Evolutionary conservation across 2,329 filamentous ascomycete genomes (phyloP).

Genomic region (Chalara sp.): DNA sequence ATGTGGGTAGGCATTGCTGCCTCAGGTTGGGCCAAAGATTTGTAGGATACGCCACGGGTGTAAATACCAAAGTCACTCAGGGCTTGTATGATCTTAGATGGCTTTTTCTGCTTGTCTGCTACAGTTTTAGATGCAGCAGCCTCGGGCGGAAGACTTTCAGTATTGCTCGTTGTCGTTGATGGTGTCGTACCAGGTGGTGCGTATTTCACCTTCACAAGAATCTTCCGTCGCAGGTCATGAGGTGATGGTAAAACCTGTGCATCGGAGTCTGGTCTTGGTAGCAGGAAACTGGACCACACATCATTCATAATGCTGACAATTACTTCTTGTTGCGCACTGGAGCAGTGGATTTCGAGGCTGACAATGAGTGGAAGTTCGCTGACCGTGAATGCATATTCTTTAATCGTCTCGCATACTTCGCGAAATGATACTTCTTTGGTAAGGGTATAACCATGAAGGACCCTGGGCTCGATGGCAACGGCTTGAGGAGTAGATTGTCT

Average conservation of each 20-base stretch:
- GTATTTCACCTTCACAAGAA: conserved; percentile 75
- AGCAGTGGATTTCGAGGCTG: conserved; percentile 85
- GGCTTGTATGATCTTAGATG: conserved; percentile 51
- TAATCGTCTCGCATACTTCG: conserved; percentile 75
- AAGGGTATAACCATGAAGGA: conserved; percentile 80
- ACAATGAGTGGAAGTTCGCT: conserved; percentile 81
- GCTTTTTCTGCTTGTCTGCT: conserved; percentile 30
- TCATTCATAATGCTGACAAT: conserved; percentile 95
- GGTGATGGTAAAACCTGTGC: conserved; percentile 44
- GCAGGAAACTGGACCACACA: conserved; percentile 69
- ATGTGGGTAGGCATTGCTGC: conserved; percentile 56
- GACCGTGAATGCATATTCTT: conserved; percentile 68
- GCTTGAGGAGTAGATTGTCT: conserved; percentile 19
- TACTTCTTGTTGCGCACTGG: conserved; percentile 72
- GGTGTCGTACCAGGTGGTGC: conserved; percentile 11
- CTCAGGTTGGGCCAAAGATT: conserved; percentile 58
- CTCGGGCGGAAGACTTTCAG: conserved; percentile 7
- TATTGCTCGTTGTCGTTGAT: no score
- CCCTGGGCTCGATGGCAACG: conserved; percentile 57
- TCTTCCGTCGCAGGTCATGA: conserved; percentile 67
- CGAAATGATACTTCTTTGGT: conserved; percentile 83
- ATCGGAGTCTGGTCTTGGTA: conserved; percentile 42
- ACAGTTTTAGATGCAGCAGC: conserved; percentile 15
- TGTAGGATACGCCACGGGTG: conserved; percentile 78
- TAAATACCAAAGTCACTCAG: conserved; percentile 76